These are phyloP conservation scores for Thraustochytrium striatum DNA, from an alignment of 352 stramenopile species.

Conservation along the genomic window DNA sequence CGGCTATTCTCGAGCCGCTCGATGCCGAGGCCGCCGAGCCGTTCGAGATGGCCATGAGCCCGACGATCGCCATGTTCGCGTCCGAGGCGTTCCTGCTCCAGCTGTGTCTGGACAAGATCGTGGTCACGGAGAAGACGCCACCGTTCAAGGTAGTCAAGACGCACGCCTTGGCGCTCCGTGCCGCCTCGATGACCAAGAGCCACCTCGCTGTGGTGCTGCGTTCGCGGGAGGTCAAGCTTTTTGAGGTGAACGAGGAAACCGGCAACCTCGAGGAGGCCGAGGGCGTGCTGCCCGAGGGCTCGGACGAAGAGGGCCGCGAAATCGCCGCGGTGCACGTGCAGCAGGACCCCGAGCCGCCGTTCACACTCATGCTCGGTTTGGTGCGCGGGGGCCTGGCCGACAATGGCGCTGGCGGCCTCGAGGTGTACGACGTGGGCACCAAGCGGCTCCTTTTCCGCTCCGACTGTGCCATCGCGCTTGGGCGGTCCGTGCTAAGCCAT, in stretches of 20 bases:
- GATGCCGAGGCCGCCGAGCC: not conserved
- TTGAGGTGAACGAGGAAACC: not conserved
- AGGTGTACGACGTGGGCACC: constrained; percentile 11
- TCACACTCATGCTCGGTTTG: not conserved
- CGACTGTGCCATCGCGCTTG: constrained; percentile 1
- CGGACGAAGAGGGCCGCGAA: not conserved
- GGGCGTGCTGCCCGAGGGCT: not conserved
- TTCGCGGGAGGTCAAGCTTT: not conserved
- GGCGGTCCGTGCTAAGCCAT: not conserved
- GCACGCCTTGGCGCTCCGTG: not conserved
- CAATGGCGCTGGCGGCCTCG: constrained; percentile 19
- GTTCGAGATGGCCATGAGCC: not conserved
- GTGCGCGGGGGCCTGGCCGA: constrained; percentile 31
- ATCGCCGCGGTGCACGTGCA: not conserved
- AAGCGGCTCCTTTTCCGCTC: constrained; percentile 5
- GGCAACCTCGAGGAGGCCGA: not conserved
- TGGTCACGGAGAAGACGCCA: not conserved
- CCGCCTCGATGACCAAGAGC: not conserved
- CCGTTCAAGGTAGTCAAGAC: not conserved
- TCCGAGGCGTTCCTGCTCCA: not conserved
- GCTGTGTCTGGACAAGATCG: not conserved
- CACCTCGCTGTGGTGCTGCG: not conserved
- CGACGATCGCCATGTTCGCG: not conserved
- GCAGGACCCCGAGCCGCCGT: not conserved
- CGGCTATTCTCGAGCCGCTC: not conserved